Evolutionary conservation across 2,329 filamentous ascomycete genomes (phyloP).

Genomic region (Colletotrichum salicis): DNA sequence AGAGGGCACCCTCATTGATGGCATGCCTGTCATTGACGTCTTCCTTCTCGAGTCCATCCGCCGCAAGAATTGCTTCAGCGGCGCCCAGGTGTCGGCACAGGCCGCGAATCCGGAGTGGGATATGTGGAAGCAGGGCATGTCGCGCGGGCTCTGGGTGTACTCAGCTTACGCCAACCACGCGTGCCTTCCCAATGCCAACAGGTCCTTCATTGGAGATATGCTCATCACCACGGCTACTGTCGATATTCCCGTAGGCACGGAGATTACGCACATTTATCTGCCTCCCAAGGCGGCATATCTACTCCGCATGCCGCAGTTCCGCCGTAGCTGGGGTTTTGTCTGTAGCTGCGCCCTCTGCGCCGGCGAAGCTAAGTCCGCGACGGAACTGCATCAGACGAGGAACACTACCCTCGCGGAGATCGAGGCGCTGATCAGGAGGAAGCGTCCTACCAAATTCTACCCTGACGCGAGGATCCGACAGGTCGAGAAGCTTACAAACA

Average conservation of each 20-base stretch:
- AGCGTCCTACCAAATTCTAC: slow-evolving; percentile 38
- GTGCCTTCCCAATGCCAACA: slow-evolving; percentile 46
- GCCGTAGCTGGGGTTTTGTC: slow-evolving; percentile 50
- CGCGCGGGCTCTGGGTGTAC: slow-evolving; percentile 46
- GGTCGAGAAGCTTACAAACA: slow-evolving; percentile 44
- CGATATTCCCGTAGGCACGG: slow-evolving; percentile 49
- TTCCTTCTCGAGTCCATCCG: slow-evolving; percentile 53
- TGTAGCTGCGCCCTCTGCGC: slow-evolving; percentile 52
- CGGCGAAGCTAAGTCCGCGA: slow-evolving; percentile 41
- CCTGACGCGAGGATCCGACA: slow-evolving; percentile 46
- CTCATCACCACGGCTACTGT: slow-evolving; percentile 47
- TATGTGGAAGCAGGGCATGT: slow-evolving; percentile 38
- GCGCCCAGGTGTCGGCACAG: slow-evolving; percentile 44
- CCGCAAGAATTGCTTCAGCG: slow-evolving; percentile 53
- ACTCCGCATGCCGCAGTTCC: slow-evolving; percentile 42
- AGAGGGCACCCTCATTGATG: slow-evolving; percentile 48
- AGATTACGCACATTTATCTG: slow-evolving; percentile 52
- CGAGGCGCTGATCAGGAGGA: slow-evolving; percentile 44
- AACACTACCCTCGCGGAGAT: slow-evolving; percentile 38
- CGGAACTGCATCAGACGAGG: slow-evolving; percentile 37
- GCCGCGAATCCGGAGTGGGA: slow-evolving; percentile 41
- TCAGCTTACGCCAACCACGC: slow-evolving; percentile 52
- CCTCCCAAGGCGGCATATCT: slow-evolving; percentile 45
- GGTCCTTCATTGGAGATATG: slow-evolving; percentile 49
- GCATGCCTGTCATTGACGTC: slow-evolving; percentile 48